Evolutionary conservation across 495 filamentous ascomycete species (phyloP).

Genomic region (Aspergillus taichungensis): DNA sequence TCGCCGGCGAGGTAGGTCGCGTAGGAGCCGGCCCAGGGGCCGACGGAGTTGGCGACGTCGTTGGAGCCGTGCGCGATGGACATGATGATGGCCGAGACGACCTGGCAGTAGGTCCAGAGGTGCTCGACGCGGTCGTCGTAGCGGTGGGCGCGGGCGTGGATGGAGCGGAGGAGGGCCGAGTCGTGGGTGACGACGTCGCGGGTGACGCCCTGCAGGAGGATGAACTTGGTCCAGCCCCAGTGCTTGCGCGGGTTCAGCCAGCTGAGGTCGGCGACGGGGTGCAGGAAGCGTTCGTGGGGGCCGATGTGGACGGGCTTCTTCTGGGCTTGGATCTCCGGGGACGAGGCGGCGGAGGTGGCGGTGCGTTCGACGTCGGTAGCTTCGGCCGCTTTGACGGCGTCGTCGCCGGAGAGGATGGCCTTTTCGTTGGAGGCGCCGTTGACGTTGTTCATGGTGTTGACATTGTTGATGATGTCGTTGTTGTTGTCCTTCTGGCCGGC

Average conservation of each 20-base stretch:
- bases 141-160: slow-evolving; percentile 51
- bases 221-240: slow-evolving; percentile 34
- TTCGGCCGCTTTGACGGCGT: slow-evolving; percentile 42
- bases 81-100: slow-evolving; percentile 57
- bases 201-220: slow-evolving; percentile 50
- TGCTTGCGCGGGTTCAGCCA: slow-evolving; percentile 27
- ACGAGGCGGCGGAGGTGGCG: slow-evolving; percentile 20
- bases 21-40: slow-evolving; percentile 58
- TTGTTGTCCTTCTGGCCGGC: slow-evolving; percentile 12
- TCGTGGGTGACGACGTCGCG: slow-evolving; percentile 47
- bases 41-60: slow-evolving; percentile 64
- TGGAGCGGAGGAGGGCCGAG: slow-evolving; percentile 39
- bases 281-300: slow-evolving; percentile 28
- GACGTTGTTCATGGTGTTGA: neutral
- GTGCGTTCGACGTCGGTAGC: slow-evolving; percentile 58
- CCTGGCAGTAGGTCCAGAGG: slow-evolving; percentile 60
- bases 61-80: slow-evolving; percentile 72
- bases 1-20: slow-evolving; percentile 40
- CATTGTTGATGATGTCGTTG: slow-evolving; percentile 1
- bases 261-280: slow-evolving; percentile 20
- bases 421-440: slow-evolving; percentile 55
- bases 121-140: slow-evolving; percentile 67
- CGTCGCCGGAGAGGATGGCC: slow-evolving; percentile 45
- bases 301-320: slow-evolving; percentile 14
- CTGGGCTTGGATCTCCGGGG: slow-evolving; percentile 16